A percentile compares a stretch with the other conserved stretches of the same genome.
Conservation (phyloP, 2,329 filamentous ascomycete genomes). For the Ilyonectria destructans region DNA sequence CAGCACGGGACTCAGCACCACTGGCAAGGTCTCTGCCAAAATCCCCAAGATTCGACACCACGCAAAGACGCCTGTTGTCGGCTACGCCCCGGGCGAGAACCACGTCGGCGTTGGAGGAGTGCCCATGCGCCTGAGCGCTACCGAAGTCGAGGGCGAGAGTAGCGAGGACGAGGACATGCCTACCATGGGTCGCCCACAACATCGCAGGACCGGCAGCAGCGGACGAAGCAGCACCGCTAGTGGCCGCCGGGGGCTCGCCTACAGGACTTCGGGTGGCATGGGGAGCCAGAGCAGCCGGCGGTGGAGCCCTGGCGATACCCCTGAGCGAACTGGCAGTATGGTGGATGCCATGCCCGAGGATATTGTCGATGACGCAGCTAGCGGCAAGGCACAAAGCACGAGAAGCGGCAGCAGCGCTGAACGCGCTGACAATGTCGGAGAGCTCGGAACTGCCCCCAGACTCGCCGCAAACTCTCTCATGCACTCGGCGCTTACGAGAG, state of each 20-base stretch:
- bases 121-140: constrained; percentile 93
- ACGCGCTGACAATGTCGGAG: constrained; percentile 73
- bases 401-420: constrained; percentile 73
- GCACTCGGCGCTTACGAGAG: constrained; percentile 72
- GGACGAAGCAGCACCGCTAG: constrained; percentile 79
- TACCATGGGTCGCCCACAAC: constrained; percentile 67
- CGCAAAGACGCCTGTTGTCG: constrained; percentile 83
- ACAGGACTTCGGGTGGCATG: constrained; percentile 67
- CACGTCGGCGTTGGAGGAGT: constrained; percentile 85
- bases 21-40: constrained; percentile 83
- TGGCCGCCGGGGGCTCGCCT: constrained; percentile 64
- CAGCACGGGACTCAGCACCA: constrained; percentile 74
- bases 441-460: constrained; percentile 66
- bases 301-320: constrained; percentile 71
- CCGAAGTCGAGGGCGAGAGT: constrained; percentile 92
- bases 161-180: constrained; percentile 80
- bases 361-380: constrained; percentile 60
- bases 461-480: constrained; percentile 73
- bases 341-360: constrained; percentile 60
- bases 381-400: constrained; percentile 66
- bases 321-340: constrained; percentile 69
- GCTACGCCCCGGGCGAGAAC: constrained; percentile 84
- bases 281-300: constrained; percentile 59
- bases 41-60: constrained; percentile 94
- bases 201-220: constrained; percentile 82